Conservation (phyloP, 2,329 filamentous ascomycete genomes). For the Alternaria brassicae region DNA sequence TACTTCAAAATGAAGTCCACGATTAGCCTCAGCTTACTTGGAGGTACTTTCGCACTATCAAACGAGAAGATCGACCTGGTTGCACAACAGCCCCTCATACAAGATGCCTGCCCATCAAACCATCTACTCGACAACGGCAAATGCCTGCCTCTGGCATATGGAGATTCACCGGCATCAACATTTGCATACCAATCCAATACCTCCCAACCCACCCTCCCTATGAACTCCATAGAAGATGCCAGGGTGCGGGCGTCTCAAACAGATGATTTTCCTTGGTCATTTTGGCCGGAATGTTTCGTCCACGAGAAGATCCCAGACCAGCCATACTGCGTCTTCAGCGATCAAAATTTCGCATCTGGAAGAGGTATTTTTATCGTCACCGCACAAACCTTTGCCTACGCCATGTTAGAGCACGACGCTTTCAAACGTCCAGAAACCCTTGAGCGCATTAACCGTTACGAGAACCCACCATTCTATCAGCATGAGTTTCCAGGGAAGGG, state of each 20-base stretch:
- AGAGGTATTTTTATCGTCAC: constrained; percentile 44
- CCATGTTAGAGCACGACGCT: constrained; percentile 39
- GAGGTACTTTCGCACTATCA: constrained; percentile 31
- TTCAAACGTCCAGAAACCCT: constrained; percentile 33
- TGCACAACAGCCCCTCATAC: constrained; percentile 30
- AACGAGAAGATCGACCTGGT: constrained; percentile 30
- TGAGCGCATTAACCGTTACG: constrained; percentile 30
- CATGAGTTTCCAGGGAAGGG: constrained; percentile 45
- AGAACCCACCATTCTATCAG: constrained; percentile 38
- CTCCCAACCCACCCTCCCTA: constrained; percentile 16
- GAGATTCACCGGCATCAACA: constrained; percentile 5
- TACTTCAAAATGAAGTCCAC: constrained; percentile 29
- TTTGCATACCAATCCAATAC: constrained; percentile 28
- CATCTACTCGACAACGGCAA: constrained; percentile 33
- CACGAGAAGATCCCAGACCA: constrained; percentile 31
- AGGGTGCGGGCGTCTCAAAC: constrained; percentile 25
- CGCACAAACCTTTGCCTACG: constrained; percentile 34
- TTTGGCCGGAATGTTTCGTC: constrained; percentile 44
- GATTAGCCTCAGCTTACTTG: constrained; percentile 29
- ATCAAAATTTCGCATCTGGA: constrained; percentile 40
- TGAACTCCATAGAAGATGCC: constrained; percentile 30
- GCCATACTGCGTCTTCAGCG: constrained; percentile 41
- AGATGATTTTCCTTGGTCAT: constrained; percentile 42
- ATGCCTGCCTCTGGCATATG: constrained; percentile 28
- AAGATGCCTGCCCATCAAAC: constrained; percentile 35